These are phyloP conservation scores for Fomitiporia mediterranea DNA, from an alignment of 1,284 basidiomycete genomes.

Conservation along the genomic window DNA sequence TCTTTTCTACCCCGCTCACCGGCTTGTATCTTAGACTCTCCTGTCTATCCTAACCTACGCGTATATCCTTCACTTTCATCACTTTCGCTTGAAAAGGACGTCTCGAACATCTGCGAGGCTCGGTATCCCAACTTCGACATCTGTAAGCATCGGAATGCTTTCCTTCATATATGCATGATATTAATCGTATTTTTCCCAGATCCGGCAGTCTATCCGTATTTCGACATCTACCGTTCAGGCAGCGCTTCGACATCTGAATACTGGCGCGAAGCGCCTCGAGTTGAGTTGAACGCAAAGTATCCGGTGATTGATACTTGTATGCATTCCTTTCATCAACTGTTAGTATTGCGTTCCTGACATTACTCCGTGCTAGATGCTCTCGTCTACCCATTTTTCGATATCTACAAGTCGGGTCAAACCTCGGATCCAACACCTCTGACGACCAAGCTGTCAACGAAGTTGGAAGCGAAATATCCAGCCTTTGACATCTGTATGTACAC, in stretches of 20 bases:
- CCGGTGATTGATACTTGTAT: conserved; percentile 27
- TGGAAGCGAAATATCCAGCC: conserved; percentile 28
- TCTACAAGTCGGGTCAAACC: conserved; percentile 12
- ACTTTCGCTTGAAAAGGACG: background rate
- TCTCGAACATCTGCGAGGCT: background rate
- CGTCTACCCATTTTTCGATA: conserved; percentile 21
- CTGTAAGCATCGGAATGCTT: conserved; percentile 3
- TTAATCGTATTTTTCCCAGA: conserved; percentile 17
- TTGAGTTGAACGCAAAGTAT: conserved; percentile 22
- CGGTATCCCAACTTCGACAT: conserved; percentile 18
- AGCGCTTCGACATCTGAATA: background rate
- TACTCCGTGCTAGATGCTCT: conserved; percentile 16
- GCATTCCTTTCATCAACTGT: background rate
- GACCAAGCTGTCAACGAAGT: conserved; percentile 3
- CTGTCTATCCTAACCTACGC: conserved; percentile 27
- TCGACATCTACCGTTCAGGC: conserved; percentile 17
- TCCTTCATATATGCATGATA: background rate
- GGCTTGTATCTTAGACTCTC: conserved; percentile 5
- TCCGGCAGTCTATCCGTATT: conserved; percentile 26
- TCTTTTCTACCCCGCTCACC: background rate
- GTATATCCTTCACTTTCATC: conserved; percentile 26
- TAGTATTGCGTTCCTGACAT: background rate
- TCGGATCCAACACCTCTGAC: background rate
- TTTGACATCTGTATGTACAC: conserved; percentile 32
- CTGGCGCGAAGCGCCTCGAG: conserved; percentile 1